These are phyloP conservation scores for Danielia oregonensis DNA, from an alignment of 805 yeast genomes.

Conservation along the genomic window DNA sequence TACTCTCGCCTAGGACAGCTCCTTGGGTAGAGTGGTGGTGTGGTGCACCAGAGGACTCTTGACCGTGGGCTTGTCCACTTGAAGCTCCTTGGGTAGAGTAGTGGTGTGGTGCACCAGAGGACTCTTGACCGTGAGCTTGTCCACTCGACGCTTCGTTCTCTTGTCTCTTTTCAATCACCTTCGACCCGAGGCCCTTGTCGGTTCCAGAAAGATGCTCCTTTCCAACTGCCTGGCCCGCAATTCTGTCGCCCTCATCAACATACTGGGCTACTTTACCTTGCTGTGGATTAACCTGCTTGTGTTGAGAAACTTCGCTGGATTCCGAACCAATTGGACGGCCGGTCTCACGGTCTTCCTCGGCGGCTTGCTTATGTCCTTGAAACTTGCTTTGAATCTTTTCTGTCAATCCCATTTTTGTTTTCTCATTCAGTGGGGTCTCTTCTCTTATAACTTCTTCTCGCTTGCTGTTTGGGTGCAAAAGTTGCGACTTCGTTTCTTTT, in stretches of 20 bases:
- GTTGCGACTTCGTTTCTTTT: too few relatives aligned
- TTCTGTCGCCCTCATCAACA: constrained; percentile 26
- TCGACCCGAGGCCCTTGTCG: constrained; percentile 26
- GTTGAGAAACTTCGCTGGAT: constrained; percentile 28
- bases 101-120: not conserved
- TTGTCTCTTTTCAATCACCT: constrained; percentile 17
- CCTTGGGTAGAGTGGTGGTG: too few relatives aligned
- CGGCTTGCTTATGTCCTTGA: constrained; percentile 23
- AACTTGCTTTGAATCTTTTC: constrained; percentile 32
- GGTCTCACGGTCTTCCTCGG: constrained; percentile 26
- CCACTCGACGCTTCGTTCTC: constrained; percentile 4
- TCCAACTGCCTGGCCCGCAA: constrained; percentile 16
- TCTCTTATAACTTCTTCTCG: too few relatives aligned
- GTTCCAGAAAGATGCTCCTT: constrained; percentile 17
- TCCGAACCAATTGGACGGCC: constrained; percentile 28
- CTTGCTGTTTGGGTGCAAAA: too few relatives aligned
- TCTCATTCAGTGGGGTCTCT: too few relatives aligned
- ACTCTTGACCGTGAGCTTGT: constrained; percentile 3
- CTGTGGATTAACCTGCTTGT: constrained; percentile 26
- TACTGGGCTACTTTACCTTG: constrained; percentile 27
- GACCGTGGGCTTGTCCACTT: not conserved
- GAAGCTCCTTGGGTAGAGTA: not conserved
- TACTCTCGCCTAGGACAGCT: too few relatives aligned
- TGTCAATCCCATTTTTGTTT: constrained; percentile 35
- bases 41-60: too few relatives aligned